A percentile compares a stretch with the other conserved stretches of the same genome.
These are phyloP conservation scores for Talaromyces sp. DNA, from an alignment of 2,329 filamentous ascomycete genomes.

Conservation along the genomic window DNA sequence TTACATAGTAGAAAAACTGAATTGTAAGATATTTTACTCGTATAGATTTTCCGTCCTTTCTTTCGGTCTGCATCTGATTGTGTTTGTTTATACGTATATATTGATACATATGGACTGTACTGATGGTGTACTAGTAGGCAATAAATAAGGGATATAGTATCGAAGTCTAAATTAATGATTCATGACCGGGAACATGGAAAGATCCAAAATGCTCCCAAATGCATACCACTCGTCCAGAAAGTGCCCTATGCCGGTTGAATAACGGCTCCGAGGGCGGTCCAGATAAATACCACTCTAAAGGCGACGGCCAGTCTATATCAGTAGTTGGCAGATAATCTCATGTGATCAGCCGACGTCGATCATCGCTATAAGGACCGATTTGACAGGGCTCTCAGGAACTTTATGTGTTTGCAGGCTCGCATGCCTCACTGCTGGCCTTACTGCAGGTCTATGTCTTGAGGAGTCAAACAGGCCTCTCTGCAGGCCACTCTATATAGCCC, in stretches of 20 bases:
- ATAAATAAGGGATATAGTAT: not conserved
- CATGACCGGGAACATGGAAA: not conserved
- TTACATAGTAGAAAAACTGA: conserved; percentile 28
- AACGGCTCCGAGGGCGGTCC: conserved; percentile 43
- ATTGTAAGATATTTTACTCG: conserved; percentile 29
- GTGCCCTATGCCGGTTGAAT: conserved; percentile 45
- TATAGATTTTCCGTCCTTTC: conserved; percentile 7
- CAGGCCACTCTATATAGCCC: too few relatives aligned
- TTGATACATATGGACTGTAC: not conserved
- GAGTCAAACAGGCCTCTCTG: too few relatives aligned
- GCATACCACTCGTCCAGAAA: conserved; percentile 45
- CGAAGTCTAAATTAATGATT: not conserved
- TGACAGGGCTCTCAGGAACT: too few relatives aligned
- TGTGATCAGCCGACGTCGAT: too few relatives aligned
- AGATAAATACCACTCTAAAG: conserved; percentile 43
- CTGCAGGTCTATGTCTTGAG: too few relatives aligned
- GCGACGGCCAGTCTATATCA: too few relatives aligned
- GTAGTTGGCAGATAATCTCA: too few relatives aligned
- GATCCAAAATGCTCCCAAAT: conserved; percentile 27
- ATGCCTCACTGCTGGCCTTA: too few relatives aligned
- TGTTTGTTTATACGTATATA: not conserved
- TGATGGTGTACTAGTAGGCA: not conserved
- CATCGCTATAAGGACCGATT: too few relatives aligned
- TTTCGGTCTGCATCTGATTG: not conserved
- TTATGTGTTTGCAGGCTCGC: too few relatives aligned